Evolutionary conservation across 1,284 basidiomycete genomes (phyloP), one percentile per base, ranked within the genome.

Genomic region (Blastosporella zonata): DNA sequence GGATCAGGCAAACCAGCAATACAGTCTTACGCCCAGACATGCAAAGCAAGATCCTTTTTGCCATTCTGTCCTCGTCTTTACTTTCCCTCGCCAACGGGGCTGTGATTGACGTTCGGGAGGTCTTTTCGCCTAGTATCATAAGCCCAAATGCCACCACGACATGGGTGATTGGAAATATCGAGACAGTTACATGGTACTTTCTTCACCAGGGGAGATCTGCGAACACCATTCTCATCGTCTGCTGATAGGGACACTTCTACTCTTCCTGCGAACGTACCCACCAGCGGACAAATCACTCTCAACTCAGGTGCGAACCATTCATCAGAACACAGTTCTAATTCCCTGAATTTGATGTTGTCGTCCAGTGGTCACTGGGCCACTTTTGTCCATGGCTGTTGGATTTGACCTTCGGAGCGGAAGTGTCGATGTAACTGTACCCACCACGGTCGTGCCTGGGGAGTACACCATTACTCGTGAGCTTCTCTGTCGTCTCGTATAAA

Each of bases 61-160:
- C 59, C 42, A 29, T 55, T 52, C 49, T 55, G 43, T 47, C 59
- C 43, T 57, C 59, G 22, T 54, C 54, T 36, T 34, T 60, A 46
- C 15, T 57, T 38, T 44, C 57, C 36, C 39, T 50, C 7, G 54
- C 51, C 12, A 49, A 50, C 21, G 57, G 59, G 4, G 53, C 57
- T 18, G 56, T 56, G 28, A 35, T 55, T n/a, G 43, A 18, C 10
- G 25, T 54, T 20, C 49, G 55, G 17, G 59, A 61, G 45, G 56
- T 66, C 21, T 66, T 47, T 17, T 52, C 46, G 15, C 64, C 64
- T 3, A 21, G 1, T 9, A 63, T 66, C 28, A 52, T 58, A 15
- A 52, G 49, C 33, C 64, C 64, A 6, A 56, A 56, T 15, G 44
- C 50, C 9, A 23, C 40, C 23, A 59, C 61, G 2, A 43, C 57